Percentiles rank a stretch among this genome's conserved stretches.
These are phyloP conservation scores for Carallia pectinifolia DNA, from an alignment of 345 rosid genomes.

Conservation along the genomic window DNA sequence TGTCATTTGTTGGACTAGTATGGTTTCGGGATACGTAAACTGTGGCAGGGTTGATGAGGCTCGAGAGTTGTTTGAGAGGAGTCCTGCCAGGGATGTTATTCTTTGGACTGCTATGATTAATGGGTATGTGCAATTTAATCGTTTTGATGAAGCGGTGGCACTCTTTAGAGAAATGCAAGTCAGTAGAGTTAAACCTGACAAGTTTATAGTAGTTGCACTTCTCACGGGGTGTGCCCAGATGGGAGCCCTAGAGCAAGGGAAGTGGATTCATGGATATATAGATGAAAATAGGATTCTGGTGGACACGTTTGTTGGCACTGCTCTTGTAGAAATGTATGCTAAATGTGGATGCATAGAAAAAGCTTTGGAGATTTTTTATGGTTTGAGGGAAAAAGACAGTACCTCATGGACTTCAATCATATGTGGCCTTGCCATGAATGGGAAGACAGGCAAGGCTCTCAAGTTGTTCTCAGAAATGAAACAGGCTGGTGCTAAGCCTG, in stretches of 20 bases:
- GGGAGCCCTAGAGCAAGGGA: constrained; percentile 78
- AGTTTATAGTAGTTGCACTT: constrained; percentile 61
- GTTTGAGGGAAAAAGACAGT: constrained; percentile 46
- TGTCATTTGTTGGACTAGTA: constrained; percentile 73
- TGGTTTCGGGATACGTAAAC: constrained; percentile 62
- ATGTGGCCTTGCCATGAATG: constrained; percentile 68
- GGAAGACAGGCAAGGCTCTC: constrained; percentile 52
- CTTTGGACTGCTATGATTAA: constrained; percentile 90
- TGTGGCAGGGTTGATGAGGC: constrained; percentile 53
- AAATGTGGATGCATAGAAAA: constrained; percentile 66
- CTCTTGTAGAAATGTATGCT: constrained; percentile 77
- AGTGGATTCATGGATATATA: constrained; percentile 71
- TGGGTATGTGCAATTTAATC: constrained; percentile 70
- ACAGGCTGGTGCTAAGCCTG: constrained; percentile 42
- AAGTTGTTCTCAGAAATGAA: constrained; percentile 59
- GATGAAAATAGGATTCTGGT: constrained; percentile 42
- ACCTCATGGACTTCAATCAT: constrained; percentile 78
- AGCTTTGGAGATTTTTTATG: constrained; percentile 54
- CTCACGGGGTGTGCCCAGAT: constrained; percentile 72
- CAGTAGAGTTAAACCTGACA: constrained; percentile 50
- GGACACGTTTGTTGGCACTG: constrained; percentile 62
- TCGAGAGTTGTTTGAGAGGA: constrained; percentile 63
- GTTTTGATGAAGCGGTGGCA: constrained; percentile 52
- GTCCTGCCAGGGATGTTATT: constrained; percentile 63
- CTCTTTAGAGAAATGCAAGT: constrained; percentile 62